Conservation (phyloP, 1,139 yeast genomes). For the Tardiomyces blankii region DNA sequence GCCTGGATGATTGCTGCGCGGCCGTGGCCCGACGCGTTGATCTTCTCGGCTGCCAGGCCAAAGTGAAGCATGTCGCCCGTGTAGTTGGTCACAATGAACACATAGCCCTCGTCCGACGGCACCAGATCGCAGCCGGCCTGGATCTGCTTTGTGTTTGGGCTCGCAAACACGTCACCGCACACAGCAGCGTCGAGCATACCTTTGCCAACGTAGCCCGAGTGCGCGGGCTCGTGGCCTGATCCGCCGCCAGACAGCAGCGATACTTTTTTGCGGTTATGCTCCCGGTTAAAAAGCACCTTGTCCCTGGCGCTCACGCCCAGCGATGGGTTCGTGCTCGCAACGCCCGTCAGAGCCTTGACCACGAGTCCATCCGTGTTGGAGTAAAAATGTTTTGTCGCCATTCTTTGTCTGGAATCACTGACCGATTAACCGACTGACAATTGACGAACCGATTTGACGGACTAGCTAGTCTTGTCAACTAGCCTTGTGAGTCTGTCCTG, state of each 20-base stretch:
- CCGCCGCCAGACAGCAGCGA: conserved; percentile 87
- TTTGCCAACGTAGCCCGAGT: conserved; percentile 81
- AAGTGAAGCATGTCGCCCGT: conserved; percentile 92
- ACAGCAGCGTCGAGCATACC: conserved; percentile 82
- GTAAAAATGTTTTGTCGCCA: conserved; percentile 29
- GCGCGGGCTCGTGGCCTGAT: conserved; percentile 91
- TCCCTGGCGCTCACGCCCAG: conserved; percentile 26
- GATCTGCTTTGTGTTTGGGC: conserved; percentile 85
- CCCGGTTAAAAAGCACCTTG: conserved; percentile 28
- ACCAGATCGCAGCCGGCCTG: conserved; percentile 58
- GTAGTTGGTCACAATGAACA: conserved; percentile 77
- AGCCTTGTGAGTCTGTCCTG: neutral
- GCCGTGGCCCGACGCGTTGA: conserved; percentile 57
- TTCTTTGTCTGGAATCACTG: too few species aligned
- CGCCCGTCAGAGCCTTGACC: conserved; percentile 17
- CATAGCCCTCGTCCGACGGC: conserved; percentile 46
- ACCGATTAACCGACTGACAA: neutral
- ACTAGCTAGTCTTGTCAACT: neutral
- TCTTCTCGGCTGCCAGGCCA: conserved; percentile 83
- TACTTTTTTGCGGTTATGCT: conserved; percentile 32
- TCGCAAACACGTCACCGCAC: conserved; percentile 80
- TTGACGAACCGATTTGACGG: neutral
- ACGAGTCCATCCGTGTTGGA: conserved; percentile 21
- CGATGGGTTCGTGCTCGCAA: conserved; percentile 23
- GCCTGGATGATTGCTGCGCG: conserved; percentile 63